A percentile compares a stretch with the other conserved stretches of the same genome.
phyloP scores from a whole-genome alignment of 192 early-diverging fungal species.

The Spizellomyces punctatus region DNA sequence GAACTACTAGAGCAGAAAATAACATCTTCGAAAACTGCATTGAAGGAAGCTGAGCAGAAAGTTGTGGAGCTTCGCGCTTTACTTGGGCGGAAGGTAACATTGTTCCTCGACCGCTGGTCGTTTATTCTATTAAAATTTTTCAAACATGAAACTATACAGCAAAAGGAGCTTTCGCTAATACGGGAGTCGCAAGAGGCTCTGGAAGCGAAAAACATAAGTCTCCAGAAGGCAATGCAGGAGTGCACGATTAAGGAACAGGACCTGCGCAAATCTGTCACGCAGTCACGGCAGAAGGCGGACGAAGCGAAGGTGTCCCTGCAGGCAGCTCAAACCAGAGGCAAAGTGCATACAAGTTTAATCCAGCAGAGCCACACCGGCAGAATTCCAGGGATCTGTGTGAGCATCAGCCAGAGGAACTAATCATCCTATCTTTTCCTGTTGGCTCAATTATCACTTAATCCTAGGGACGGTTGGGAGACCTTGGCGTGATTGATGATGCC shows the following conservation, averaged over 20 bases:
- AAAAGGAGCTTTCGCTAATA: background rate
- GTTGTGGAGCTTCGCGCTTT: slow-evolving; percentile 51
- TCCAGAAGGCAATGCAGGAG: no score
- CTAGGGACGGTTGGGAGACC: slow-evolving; percentile 85
- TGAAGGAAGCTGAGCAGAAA: slow-evolving; percentile 37
- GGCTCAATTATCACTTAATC: background rate
- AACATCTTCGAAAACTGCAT: slow-evolving; percentile 14
- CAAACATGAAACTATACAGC: background rate
- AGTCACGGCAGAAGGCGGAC: slow-evolving; percentile 52
- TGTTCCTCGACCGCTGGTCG: background rate
- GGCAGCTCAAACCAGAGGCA: slow-evolving; percentile 66
- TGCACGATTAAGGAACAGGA: no score
- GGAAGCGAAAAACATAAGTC: no score
- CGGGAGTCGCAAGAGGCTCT: no score
- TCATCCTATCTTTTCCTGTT: background rate
- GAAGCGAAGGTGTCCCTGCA: slow-evolving; percentile 68
- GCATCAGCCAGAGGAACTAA: background rate
- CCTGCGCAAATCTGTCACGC: no score
- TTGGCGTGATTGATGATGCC: slow-evolving; percentile 91
- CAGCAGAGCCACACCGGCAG: slow-evolving; percentile 70
- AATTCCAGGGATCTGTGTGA: slow-evolving; percentile 76
- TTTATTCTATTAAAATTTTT: background rate
- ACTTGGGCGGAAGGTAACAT: slow-evolving; percentile 38
- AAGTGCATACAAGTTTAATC: slow-evolving; percentile 69
- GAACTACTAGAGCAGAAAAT: slow-evolving; percentile 72